These are phyloP conservation scores for Solanum chiquidenum DNA, from an alignment of 257 asterid species.

Conservation along the genomic window DNA sequence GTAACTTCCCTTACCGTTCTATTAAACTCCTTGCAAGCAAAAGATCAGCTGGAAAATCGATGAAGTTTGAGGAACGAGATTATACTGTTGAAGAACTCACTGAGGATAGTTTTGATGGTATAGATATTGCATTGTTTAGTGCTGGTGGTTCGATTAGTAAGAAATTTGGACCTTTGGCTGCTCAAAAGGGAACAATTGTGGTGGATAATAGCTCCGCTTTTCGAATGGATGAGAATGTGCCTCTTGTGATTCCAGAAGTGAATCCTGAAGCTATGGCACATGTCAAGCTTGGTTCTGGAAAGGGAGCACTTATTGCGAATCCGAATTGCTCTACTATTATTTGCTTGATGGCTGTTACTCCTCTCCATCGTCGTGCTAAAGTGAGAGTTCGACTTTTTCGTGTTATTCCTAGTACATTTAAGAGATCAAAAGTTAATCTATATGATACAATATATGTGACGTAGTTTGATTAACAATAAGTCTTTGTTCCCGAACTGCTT, in stretches of 20 bases:
- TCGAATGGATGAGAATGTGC: constrained; percentile 81
- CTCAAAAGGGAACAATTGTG: constrained; percentile 57
- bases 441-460: not conserved
- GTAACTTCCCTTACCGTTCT: constrained; percentile 78
- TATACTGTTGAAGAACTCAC: constrained; percentile 54
- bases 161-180: constrained; percentile 78
- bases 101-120: constrained; percentile 53
- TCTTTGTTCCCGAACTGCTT: not conserved
- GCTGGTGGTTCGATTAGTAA: constrained; percentile 95
- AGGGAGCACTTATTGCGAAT: constrained; percentile 78
- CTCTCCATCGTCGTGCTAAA: constrained; percentile 77
- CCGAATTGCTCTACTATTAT: constrained; percentile 93
- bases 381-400: constrained; percentile 15
- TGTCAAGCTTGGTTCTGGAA: constrained; percentile 54
- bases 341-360: constrained; percentile 91
- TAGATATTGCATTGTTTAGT: constrained; percentile 77
- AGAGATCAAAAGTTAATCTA: not conserved
- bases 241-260: constrained; percentile 89
- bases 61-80: constrained; percentile 30
- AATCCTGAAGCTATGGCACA: constrained; percentile 87
- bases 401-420: not conserved
- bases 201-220: constrained; percentile 98
- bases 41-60: constrained; percentile 64
- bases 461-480: not conserved
- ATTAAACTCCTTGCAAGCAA: constrained; percentile 81